Percentiles rank a stretch among this genome's conserved stretches.
Conservation (phyloP, 768 basidiomycete genomes). For the Leccinellum rugosiceps region DNA sequence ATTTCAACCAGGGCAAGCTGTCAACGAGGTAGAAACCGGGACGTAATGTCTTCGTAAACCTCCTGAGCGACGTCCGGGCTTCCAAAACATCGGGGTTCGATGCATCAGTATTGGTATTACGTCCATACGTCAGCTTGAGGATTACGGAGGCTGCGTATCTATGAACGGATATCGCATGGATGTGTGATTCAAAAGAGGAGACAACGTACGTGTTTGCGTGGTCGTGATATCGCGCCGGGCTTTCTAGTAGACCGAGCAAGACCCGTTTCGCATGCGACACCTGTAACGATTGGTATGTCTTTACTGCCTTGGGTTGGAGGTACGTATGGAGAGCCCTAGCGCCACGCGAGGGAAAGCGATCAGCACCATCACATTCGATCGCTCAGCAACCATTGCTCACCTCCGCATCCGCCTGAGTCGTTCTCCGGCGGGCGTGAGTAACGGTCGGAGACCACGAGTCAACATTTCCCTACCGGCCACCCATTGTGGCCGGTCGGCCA, state of each 20-base stretch:
- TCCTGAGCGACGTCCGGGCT: constrained; percentile 17
- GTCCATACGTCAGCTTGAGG: constrained; percentile 21
- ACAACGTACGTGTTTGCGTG: constrained; percentile 31
- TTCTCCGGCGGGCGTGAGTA: constrained; percentile 51
- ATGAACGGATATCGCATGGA: not conserved
- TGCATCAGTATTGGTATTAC: constrained; percentile 7
- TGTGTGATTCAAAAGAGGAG: constrained; percentile 35
- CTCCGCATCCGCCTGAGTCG: constrained; percentile 53
- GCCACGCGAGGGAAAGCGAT: no score
- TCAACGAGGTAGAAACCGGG: constrained; percentile 35
- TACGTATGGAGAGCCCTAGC: constrained; percentile 51
- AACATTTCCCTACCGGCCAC: no score
- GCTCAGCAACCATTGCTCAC: constrained; percentile 25
- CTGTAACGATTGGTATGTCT: constrained; percentile 44
- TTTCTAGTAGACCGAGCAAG: constrained; percentile 11
- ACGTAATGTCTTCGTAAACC: constrained; percentile 21
- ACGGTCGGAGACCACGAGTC: no score
- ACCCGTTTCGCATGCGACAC: constrained; percentile 27
- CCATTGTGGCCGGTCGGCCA: constrained; percentile 30
- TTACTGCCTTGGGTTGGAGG: constrained; percentile 45
- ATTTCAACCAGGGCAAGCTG: constrained; percentile 30
- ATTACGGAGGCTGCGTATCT: constrained; percentile 15
- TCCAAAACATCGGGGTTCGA: constrained; percentile 15
- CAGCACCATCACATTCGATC: no score
- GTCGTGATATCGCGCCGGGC: constrained; percentile 5